A percentile compares a stretch with the other conserved stretches of the same genome.
Conservation (phyloP, 768 basidiomycete genomes). For the Leccinum rimulosum region DNA sequence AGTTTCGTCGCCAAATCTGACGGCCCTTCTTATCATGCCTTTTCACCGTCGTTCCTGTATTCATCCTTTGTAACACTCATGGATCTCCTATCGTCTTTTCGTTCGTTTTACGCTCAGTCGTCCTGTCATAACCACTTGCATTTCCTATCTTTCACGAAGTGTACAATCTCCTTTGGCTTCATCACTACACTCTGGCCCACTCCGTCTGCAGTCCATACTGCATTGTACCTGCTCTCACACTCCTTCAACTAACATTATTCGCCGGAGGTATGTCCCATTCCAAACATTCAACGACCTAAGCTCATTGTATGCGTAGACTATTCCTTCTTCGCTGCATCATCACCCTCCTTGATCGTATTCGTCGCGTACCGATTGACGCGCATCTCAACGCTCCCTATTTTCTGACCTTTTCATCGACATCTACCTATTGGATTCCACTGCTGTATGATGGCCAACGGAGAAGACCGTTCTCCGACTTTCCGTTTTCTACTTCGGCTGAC, state of each 20-base stretch:
- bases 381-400: conserved; percentile 5
- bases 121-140: not conserved
- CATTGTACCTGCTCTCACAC: not conserved
- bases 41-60: conserved; percentile 6
- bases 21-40: not conserved
- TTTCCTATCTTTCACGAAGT: conserved; percentile 2
- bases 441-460: not conserved
- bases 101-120: conserved; percentile 4
- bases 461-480: not conserved
- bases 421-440: not conserved
- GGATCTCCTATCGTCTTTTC: conserved; percentile 6
- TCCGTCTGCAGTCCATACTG: not conserved
- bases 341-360: conserved; percentile 7
- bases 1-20: conserved; percentile 1
- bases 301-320: conserved; percentile 3
- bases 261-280: conserved; percentile 13
- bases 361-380: not conserved
- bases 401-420: not conserved
- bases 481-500: not conserved
- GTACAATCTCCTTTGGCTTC: not conserved
- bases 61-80: not conserved
- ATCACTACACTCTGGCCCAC: not conserved
- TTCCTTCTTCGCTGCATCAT: not conserved
- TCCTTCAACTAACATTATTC: conserved; percentile 14
- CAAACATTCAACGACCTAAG: not conserved